phyloP scores from a whole-genome alignment of 2,329 filamentous ascomycete species.

The Venturia oleaginea region DNA sequence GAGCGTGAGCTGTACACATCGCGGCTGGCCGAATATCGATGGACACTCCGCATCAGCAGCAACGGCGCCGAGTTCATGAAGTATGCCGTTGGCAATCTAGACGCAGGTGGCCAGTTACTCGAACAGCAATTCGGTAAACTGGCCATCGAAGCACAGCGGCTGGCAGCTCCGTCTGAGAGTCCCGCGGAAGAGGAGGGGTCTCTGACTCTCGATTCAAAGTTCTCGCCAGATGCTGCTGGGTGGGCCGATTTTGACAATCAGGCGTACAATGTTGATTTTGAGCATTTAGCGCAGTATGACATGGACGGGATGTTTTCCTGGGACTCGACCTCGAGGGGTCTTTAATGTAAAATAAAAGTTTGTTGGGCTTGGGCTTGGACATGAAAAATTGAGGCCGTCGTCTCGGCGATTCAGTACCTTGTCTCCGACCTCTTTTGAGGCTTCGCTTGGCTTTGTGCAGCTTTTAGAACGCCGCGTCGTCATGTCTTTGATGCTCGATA shows the following conservation, averaged over 20 bases:
- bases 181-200: not conserved
- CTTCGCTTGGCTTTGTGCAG: no score
- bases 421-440: no score
- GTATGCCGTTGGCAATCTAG: slow-evolving; percentile 8
- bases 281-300: slow-evolving; percentile 2
- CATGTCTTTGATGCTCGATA: no score
- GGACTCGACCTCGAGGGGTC: not conserved
- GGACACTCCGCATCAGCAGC: slow-evolving; percentile 33
- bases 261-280: slow-evolving; percentile 1
- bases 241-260: slow-evolving; percentile 4
- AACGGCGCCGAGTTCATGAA: slow-evolving; percentile 34
- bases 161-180: not conserved
- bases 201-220: not conserved
- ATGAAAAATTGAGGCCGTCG: no score
- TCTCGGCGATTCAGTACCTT: no score
- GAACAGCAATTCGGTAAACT: slow-evolving; percentile 10
- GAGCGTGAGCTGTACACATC: slow-evolving; percentile 28
- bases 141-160: not conserved
- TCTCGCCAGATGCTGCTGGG: not conserved
- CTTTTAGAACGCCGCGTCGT: no score
- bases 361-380: no score
- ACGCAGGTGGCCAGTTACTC: slow-evolving; percentile 5
- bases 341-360: not conserved
- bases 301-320: slow-evolving; percentile 2
- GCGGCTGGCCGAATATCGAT: slow-evolving; percentile 33